Evolutionary conservation across 352 stramenopile species (phyloP).

Genomic region (Aphanomyces invadans): DNA sequence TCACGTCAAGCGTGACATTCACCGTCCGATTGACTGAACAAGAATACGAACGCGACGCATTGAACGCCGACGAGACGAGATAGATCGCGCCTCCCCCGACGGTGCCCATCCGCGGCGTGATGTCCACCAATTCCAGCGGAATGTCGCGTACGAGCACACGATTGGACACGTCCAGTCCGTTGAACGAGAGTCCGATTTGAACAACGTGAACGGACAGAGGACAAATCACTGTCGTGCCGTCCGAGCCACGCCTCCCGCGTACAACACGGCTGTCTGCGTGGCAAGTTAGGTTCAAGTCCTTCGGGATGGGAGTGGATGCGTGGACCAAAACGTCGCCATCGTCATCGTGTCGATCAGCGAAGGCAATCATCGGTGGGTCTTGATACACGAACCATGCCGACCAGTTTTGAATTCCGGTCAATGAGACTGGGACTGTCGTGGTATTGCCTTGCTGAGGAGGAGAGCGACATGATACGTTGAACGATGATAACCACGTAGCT

Average conservation of each 20-base stretch:
- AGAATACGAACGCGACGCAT: neutral
- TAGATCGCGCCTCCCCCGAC: neutral
- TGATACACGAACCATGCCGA: neutral
- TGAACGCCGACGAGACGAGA: neutral
- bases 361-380: neutral
- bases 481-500: constrained; percentile 14
- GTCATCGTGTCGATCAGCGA: neutral
- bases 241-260: neutral
- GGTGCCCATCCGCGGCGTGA: neutral
- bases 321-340: neutral
- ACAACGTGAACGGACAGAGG: neutral
- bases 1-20: neutral
- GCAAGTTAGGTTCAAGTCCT: neutral
- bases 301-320: neutral
- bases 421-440: neutral
- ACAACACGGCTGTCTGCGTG: neutral
- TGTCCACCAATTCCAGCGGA: neutral
- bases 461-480: constrained; percentile 21
- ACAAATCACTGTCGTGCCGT: neutral
- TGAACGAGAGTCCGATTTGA: neutral
- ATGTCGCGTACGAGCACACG: neutral
- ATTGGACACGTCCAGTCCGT: neutral
- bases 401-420: neutral
- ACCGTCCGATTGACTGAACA: neutral
- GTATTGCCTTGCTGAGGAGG: constrained; percentile 10